Evolutionary conservation across 495 filamentous ascomycete genomes (phyloP).

Genomic region (Penicillium bialowiezense): DNA sequence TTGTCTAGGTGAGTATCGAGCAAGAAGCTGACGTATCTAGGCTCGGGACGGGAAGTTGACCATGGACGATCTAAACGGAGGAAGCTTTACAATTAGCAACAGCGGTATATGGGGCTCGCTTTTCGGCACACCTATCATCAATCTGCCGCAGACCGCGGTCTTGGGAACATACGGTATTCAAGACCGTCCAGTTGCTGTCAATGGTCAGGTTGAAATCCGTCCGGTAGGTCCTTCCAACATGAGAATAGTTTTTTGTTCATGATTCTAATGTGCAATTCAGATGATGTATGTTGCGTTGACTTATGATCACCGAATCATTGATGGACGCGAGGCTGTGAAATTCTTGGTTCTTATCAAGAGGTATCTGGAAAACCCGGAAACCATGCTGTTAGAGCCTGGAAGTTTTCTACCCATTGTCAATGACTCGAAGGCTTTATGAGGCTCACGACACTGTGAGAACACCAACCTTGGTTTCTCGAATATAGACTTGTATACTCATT

Average conservation of each 20-base stretch:
- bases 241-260: not conserved
- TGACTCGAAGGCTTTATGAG: too few relatives aligned
- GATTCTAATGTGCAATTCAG: slow-evolving; percentile 19
- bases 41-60: slow-evolving; percentile 87
- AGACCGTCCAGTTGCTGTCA: slow-evolving; percentile 74
- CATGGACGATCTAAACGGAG: slow-evolving; percentile 92
- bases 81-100: slow-evolving; percentile 95
- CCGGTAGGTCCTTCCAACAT: slow-evolving; percentile 46
- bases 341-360: slow-evolving; percentile 80
- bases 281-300: slow-evolving; percentile 96
- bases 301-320: slow-evolving; percentile 85
- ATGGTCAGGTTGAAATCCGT: slow-evolving; percentile 79
- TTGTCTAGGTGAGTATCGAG: too few relatives aligned
- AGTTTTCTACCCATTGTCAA: too few relatives aligned
- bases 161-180: slow-evolving; percentile 88
- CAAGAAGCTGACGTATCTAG: too few relatives aligned
- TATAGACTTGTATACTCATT: too few relatives aligned
- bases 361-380: slow-evolving; percentile 82
- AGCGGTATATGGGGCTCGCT: slow-evolving; percentile 66
- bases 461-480: too few relatives aligned
- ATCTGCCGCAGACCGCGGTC: slow-evolving; percentile 81
- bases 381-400: slow-evolving; percentile 60
- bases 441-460: too few relatives aligned
- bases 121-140: slow-evolving; percentile 92
- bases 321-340: slow-evolving; percentile 83